phyloP scores from a whole-genome alignment of 768 basidiomycete species.

The Termitomyces sp. region DNA sequence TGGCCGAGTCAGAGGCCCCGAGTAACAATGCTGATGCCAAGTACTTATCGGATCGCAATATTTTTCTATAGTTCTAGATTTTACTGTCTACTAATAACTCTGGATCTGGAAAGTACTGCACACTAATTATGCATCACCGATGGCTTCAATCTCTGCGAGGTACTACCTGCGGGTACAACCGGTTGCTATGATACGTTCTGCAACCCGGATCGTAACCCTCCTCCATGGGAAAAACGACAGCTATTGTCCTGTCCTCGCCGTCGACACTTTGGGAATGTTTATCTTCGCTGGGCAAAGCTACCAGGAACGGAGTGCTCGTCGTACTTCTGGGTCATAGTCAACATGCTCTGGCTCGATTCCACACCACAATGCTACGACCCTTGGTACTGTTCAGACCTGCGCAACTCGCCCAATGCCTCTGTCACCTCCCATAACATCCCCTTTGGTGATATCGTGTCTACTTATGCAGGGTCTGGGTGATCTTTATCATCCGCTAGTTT shows the following conservation, averaged over 20 bases:
- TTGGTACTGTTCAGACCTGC: slow-evolving; percentile 43
- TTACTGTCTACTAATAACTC: no score
- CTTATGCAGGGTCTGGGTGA: slow-evolving; percentile 7
- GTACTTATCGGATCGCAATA: no score
- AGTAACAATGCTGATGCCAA: no score
- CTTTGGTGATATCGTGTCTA: slow-evolving; percentile 36
- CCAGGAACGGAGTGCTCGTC: slow-evolving; percentile 39
- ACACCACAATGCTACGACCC: slow-evolving; percentile 30
- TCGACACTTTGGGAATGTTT: slow-evolving; percentile 37
- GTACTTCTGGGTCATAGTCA: no score
- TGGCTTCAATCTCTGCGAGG: slow-evolving; percentile 37
- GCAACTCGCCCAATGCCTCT: slow-evolving; percentile 29
- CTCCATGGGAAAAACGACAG: slow-evolving; percentile 40
- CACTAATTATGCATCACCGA: no score
- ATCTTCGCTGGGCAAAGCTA: slow-evolving; percentile 24
- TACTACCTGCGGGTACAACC: slow-evolving; percentile 27
- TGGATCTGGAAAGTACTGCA: no score
- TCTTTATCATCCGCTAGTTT: neutral
- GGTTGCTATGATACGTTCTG: slow-evolving; percentile 23
- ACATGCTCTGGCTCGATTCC: slow-evolving; percentile 54
- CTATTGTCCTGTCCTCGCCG: slow-evolving; percentile 39
- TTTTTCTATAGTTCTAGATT: no score
- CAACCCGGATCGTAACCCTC: slow-evolving; percentile 36
- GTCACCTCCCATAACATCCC: slow-evolving; percentile 51
- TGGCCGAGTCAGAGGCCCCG: no score